These are phyloP conservation scores for Strombidium stylifer DNA, from an alignment of 73 alveolate species.

Conservation along the genomic window DNA sequence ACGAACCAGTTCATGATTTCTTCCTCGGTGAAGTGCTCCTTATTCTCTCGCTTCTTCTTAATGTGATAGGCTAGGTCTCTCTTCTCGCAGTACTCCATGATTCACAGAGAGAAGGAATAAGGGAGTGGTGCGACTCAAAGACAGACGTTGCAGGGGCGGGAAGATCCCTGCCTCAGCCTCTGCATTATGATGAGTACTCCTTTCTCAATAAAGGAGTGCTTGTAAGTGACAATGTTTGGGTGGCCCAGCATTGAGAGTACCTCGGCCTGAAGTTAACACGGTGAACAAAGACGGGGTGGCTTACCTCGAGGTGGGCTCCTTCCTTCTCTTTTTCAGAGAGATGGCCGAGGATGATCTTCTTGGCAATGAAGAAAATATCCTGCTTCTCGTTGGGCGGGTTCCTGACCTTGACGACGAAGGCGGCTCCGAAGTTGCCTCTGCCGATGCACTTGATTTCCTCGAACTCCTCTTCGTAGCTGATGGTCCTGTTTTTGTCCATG, in stretches of 20 bases:
- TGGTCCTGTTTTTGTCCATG: too few species aligned
- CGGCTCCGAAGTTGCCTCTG: slow-evolving; percentile 75
- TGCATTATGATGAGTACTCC: slow-evolving; percentile 76
- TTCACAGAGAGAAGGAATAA: too few species aligned
- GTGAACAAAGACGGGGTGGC: not conserved
- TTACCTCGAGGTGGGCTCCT: slow-evolving; percentile 72
- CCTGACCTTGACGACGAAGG: slow-evolving; percentile 23
- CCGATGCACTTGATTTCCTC: slow-evolving; percentile 66
- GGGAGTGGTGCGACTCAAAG: too few species aligned
- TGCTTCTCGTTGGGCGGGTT: slow-evolving; percentile 8
- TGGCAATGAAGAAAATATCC: slow-evolving; percentile 58
- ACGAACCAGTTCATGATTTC: slow-evolving; percentile 85
- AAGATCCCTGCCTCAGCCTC: too few species aligned
- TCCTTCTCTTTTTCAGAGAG: slow-evolving; percentile 71
- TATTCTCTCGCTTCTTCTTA: slow-evolving; percentile 61
- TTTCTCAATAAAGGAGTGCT: slow-evolving; percentile 83
- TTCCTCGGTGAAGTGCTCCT: slow-evolving; percentile 62
- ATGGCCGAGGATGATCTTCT: slow-evolving; percentile 71
- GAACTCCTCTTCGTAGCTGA: slow-evolving; percentile 36
- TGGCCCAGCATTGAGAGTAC: slow-evolving; percentile 74
- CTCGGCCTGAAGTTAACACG: slow-evolving; percentile 52
- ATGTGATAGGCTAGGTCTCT: slow-evolving; percentile 81
- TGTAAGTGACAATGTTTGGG: slow-evolving; percentile 93
- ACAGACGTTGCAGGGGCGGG: too few species aligned
- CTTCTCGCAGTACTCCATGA: slow-evolving; percentile 90